Conservation (phyloP, 139 green algal genomes). For the Haematococcus lacustris region DNA sequence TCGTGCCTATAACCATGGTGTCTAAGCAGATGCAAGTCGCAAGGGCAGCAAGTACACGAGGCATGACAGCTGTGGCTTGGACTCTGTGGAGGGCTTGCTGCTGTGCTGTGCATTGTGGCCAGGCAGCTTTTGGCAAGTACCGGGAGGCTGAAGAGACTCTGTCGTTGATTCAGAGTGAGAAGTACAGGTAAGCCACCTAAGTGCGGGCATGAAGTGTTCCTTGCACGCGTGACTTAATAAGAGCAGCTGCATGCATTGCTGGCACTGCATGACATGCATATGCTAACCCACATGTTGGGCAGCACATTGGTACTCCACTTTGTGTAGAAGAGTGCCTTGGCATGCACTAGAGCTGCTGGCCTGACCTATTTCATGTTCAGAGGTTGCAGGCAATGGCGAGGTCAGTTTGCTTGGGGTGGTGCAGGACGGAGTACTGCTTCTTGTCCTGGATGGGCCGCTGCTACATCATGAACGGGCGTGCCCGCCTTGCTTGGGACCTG, state of each 20-base stretch:
- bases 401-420: not conserved
- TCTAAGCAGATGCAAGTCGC: not conserved
- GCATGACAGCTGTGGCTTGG: not conserved
- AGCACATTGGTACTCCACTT: not conserved
- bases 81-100: not conserved
- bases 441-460: constrained; percentile 63
- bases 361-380: not conserved
- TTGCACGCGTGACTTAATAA: not conserved
- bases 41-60: not conserved
- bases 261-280: not conserved
- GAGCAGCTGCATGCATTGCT: not conserved
- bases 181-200: constrained; percentile 29
- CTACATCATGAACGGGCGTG: constrained; percentile 62
- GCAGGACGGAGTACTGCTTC: constrained; percentile 52
- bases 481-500: constrained; percentile 63
- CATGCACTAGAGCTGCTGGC: not conserved
- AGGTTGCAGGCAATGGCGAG: too few species aligned
- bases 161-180: constrained; percentile 46
- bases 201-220: not conserved
- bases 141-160: constrained; percentile 69
- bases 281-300: not conserved
- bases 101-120: not conserved
- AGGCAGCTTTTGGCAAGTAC: constrained; percentile 54
- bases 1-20: not conserved
- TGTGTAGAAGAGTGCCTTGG: not conserved